Conservation (phyloP, 345 rosid species). For the Iberis pinnata region DNA sequence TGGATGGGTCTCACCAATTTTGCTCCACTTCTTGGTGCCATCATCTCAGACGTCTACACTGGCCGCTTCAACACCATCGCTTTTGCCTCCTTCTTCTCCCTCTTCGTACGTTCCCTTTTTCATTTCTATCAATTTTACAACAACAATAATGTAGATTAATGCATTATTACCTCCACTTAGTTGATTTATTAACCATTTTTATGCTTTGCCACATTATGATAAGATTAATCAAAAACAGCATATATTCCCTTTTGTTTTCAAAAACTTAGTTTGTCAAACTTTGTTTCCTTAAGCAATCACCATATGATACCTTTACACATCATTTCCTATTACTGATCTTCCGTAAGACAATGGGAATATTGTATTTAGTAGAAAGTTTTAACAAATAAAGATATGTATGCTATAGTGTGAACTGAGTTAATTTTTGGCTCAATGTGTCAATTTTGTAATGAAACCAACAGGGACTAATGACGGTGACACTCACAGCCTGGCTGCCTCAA, state of each 20-base stretch:
- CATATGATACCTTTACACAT: background rate
- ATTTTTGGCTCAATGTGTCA: background rate
- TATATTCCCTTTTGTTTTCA: background rate
- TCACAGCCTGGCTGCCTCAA: constrained; percentile 57
- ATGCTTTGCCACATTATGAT: background rate
- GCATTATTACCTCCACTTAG: too few relatives aligned
- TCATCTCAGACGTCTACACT: constrained; percentile 44
- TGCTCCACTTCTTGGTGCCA: constrained; percentile 54
- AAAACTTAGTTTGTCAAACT: background rate
- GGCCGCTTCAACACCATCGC: constrained; percentile 58
- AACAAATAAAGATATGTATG: background rate
- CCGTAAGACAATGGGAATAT: constrained; percentile 9
- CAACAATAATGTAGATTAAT: too few relatives aligned
- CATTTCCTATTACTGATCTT: constrained; percentile 11
- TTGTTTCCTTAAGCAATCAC: background rate
- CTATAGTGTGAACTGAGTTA: background rate
- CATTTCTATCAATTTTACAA: background rate
- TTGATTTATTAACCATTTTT: too few relatives aligned
- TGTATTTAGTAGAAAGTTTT: background rate
- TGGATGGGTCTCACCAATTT: constrained; percentile 55
- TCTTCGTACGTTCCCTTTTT: constrained; percentile 41
- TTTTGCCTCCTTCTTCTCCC: constrained; percentile 38
- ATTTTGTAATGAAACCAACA: constrained; percentile 23
- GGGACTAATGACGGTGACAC: constrained; percentile 68
- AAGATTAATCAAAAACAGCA: constrained; percentile 4